Evolutionary conservation across 2,329 filamentous ascomycete genomes (phyloP), one percentile per base, ranked within the genome.

Genomic region (Colletotrichum sp.): DNA sequence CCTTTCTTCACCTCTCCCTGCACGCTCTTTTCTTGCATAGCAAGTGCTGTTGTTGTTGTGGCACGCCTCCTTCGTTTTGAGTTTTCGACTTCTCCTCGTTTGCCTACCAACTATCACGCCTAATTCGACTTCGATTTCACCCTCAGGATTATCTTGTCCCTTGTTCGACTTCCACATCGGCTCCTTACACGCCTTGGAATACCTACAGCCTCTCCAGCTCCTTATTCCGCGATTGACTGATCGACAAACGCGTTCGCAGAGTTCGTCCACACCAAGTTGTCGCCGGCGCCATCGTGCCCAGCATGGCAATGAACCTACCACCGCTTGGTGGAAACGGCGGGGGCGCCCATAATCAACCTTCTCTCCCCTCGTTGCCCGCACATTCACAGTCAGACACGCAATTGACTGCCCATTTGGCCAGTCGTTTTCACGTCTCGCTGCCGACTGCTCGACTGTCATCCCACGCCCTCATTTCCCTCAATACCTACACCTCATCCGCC

Each of bases 361-460:
- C 96, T 76, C 89, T 99, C 81, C 96, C 96, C 26, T 93, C 95
- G 77, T 89, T 99, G 79, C 96, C 97, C 64, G 92, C 95, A 77
- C 97, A 96, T 88, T 90, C 93, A 68, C 93, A 96, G 86, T 93
- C 92, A 80, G 94, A 95, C 81, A 94, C 93, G 62, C 93, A 95
- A 81, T 88, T 96, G 79, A 97, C 95, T 5, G 94, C 94, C 69
- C 95, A 96, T 84, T 91, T 97, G 77, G 95, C 95, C 80, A 95
- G 92, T 84, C 95, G 96, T 70, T 99, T 98, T 85, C 97, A 99
- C 87, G 94, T 98, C 69, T 94, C 95, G 70, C 88, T 97, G 75
- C 96, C 97, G 12, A 98, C 96, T 1, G 95, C 97, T 69, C 92
- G 92, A 65, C 92, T 99, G 21, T 98, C 96, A 1, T 98, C 96